phyloP scores from a whole-genome alignment of 495 filamentous ascomycete genomes.

The Ascodesmis nigricans region DNA sequence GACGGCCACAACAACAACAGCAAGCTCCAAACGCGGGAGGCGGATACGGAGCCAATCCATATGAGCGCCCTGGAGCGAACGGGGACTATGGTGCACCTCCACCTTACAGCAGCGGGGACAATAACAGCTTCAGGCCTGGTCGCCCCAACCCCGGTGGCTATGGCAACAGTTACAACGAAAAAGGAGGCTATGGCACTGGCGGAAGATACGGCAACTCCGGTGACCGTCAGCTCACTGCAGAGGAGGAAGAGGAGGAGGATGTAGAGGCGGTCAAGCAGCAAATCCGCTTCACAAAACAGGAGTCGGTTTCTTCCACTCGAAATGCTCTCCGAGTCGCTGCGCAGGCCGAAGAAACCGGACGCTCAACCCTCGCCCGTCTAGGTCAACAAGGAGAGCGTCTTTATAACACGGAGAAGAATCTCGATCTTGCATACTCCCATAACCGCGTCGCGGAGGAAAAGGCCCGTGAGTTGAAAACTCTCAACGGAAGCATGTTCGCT shows the following conservation, averaged over 20 bases:
- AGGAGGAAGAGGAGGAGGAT: slow-evolving; percentile 46
- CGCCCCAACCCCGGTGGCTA: slow-evolving; percentile 14
- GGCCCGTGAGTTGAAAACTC: slow-evolving; percentile 48
- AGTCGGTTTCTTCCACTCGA: slow-evolving; percentile 46
- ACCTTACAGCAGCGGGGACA: no score
- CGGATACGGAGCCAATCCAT: not conserved
- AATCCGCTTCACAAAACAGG: slow-evolving; percentile 53
- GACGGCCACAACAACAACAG: not conserved
- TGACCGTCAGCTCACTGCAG: slow-evolving; percentile 51
- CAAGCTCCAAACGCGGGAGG: not conserved
- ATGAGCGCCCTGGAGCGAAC: not conserved
- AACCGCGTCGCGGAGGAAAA: slow-evolving; percentile 53
- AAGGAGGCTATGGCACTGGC: no score
- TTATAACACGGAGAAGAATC: slow-evolving; percentile 52
- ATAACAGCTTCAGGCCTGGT: no score
- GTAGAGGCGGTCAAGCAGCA: slow-evolving; percentile 46
- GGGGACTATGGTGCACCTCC: no score
- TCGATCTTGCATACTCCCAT: slow-evolving; percentile 45
- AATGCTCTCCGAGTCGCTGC: slow-evolving; percentile 44
- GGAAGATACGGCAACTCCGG: slow-evolving; percentile 40
- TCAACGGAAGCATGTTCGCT: slow-evolving; percentile 69
- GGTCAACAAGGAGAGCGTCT: slow-evolving; percentile 54
- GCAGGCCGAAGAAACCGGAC: slow-evolving; percentile 50
- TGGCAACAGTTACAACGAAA: slow-evolving; percentile 24
- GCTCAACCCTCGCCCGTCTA: slow-evolving; percentile 44